Conservation (phyloP, 371 early-diverging fungal genomes). For the Agmasoma carcini region DNA sequence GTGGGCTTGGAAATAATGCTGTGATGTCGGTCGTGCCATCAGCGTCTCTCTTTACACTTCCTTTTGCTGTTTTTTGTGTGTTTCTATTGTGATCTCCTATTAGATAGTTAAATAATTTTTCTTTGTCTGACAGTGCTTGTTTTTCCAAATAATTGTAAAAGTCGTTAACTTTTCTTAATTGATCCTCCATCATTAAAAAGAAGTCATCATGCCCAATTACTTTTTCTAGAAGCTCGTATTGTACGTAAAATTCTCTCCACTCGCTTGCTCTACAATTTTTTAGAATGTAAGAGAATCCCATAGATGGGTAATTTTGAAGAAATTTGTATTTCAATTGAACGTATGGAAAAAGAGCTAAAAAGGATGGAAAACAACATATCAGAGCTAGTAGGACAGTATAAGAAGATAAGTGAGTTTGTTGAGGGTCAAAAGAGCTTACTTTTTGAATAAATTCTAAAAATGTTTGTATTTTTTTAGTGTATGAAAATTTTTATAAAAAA, state of each 20-base stretch:
- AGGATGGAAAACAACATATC: constrained; percentile 12
- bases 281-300: constrained; percentile 49
- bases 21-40: background rate
- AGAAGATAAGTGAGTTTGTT: constrained; percentile 17
- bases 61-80: background rate
- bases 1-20: background rate
- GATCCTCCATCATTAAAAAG: constrained; percentile 9
- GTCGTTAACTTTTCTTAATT: constrained; percentile 42
- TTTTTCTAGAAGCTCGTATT: constrained; percentile 35
- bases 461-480: too few species aligned
- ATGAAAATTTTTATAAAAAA: too few species aligned
- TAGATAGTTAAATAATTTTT: constrained; percentile 15
- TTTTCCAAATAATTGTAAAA: constrained; percentile 41
- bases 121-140: constrained; percentile 42
- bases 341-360: constrained; percentile 13
- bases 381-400: constrained; percentile 17
- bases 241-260: constrained; percentile 49
- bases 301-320: background rate
- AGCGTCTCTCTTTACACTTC: background rate
- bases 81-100: constrained; percentile 1
- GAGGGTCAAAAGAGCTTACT: constrained; percentile 7
- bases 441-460: too few species aligned
- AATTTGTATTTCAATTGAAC: background rate
- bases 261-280: constrained; percentile 48
- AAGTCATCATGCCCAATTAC: constrained; percentile 20